Evolutionary conservation across 257 asterid genomes (phyloP).

Genomic region (Gardenia jasminoides): DNA sequence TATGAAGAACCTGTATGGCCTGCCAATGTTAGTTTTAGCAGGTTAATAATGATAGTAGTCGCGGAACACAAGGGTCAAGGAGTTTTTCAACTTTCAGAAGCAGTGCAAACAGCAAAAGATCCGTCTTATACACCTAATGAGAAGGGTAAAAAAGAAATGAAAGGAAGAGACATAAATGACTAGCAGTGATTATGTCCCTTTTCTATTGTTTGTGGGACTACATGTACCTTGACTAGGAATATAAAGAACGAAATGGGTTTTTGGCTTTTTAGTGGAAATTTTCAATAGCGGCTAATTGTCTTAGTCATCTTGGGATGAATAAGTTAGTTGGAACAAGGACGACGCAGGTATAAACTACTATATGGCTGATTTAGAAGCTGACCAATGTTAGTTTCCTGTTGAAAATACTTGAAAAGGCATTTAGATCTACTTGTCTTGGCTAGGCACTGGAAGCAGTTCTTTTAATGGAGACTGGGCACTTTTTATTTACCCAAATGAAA

Average conservation of each 20-base stretch:
- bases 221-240: no score
- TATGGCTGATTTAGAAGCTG: not conserved
- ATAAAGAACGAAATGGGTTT: no score
- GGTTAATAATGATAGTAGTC: not conserved
- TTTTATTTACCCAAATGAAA: no score
- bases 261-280: no score
- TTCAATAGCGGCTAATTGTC: not conserved
- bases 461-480: not conserved
- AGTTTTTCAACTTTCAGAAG: not conserved
- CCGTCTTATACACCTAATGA: not conserved
- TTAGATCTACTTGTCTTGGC: not conserved
- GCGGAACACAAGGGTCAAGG: not conserved
- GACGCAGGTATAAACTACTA: not conserved
- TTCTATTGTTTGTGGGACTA: no score
- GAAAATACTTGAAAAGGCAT: not conserved
- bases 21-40: not conserved
- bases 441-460: not conserved
- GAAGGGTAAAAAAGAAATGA: not conserved
- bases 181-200: no score
- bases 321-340: not conserved
- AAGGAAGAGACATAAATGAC: not conserved
- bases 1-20: not conserved
- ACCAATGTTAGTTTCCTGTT: no score
- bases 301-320: not conserved
- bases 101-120: not conserved